Percentiles rank a stretch among this genome's conserved stretches.
Evolutionary conservation across 2,329 filamentous ascomycete species (phyloP).

Genomic region (Colletotrichum phormii): DNA sequence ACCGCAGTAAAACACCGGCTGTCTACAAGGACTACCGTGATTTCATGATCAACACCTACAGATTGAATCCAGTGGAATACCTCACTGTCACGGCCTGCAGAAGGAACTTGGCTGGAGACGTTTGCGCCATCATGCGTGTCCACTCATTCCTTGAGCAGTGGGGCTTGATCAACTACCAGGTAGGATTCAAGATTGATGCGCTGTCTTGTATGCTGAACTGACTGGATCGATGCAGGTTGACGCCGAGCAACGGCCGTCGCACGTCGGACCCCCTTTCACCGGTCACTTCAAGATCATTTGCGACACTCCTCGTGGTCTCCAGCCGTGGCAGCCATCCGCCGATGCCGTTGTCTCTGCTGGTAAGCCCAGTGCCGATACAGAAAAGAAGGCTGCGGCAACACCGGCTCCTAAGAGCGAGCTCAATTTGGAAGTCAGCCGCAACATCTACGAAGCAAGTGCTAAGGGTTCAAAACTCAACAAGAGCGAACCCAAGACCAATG

Average conservation of each 20-base stretch:
- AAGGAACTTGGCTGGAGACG: slow-evolving; percentile 94
- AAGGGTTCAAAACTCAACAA: slow-evolving; percentile 80
- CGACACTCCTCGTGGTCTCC: slow-evolving; percentile 93
- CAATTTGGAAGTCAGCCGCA: slow-evolving; percentile 92
- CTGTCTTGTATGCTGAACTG: not conserved
- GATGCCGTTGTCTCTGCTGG: slow-evolving; percentile 75
- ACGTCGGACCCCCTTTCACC: slow-evolving; percentile 95
- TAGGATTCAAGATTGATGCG: slow-evolving; percentile 52
- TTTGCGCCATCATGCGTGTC: slow-evolving; percentile 99
- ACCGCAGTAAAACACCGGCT: slow-evolving; percentile 96
- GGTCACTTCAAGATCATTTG: slow-evolving; percentile 97
- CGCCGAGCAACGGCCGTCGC: slow-evolving; percentile 92
- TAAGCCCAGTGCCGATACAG: slow-evolving; percentile 74
- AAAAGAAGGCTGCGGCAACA: slow-evolving; percentile 75
- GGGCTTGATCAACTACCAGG: slow-evolving; percentile 99
- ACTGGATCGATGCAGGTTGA: slow-evolving; percentile 76
- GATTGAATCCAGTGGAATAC: slow-evolving; percentile 94
- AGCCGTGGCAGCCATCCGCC: slow-evolving; percentile 92
- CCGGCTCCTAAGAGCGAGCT: slow-evolving; percentile 80
- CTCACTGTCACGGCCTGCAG: slow-evolving; percentile 96
- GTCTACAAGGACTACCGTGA: slow-evolving; percentile 99
- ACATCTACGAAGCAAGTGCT: slow-evolving; percentile 93
- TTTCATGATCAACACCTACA: slow-evolving; percentile 99
- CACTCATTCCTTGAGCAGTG: slow-evolving; percentile 98
- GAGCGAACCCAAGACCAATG: slow-evolving; percentile 78